Conservation (phyloP, 164 flowering plant species). For the Sedum album region DNA sequence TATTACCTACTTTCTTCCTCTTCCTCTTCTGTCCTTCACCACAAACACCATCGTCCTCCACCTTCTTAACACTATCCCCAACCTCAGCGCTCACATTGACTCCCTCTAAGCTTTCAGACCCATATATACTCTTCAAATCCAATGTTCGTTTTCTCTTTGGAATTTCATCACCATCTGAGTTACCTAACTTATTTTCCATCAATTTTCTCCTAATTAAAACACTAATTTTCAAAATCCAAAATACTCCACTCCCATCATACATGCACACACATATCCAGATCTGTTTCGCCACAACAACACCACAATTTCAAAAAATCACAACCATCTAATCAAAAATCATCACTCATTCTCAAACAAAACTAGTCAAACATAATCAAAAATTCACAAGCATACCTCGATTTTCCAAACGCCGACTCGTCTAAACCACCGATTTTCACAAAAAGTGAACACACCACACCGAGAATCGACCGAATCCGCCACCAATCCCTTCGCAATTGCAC, state of each 20-base stretch:
- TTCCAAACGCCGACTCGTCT: constrained; percentile 1
- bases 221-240: constrained; percentile 31
- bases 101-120: constrained; percentile 15
- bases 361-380: neutral
- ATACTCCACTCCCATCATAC: constrained; percentile 15
- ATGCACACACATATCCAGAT: constrained; percentile 5
- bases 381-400: neutral
- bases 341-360: neutral
- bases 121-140: constrained; percentile 52
- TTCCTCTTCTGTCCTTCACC: constrained; percentile 2
- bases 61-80: neutral
- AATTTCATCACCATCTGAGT: constrained; percentile 32
- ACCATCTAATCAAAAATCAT: neutral
- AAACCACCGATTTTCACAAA: neutral
- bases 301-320: neutral
- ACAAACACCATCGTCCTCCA: neutral
- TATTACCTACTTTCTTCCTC: constrained; percentile 4
- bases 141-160: constrained; percentile 48
- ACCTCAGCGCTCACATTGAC: neutral
- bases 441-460: neutral
- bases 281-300: constrained; percentile 7
- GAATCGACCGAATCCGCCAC: neutral
- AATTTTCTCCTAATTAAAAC: constrained; percentile 32
- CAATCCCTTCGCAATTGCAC: neutral
- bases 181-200: constrained; percentile 63